Evolutionary conservation across 2,329 filamentous ascomycete genomes (phyloP), one percentile per base, ranked within the genome.

Genomic region (Phaeosphaeriaceae sp.): DNA sequence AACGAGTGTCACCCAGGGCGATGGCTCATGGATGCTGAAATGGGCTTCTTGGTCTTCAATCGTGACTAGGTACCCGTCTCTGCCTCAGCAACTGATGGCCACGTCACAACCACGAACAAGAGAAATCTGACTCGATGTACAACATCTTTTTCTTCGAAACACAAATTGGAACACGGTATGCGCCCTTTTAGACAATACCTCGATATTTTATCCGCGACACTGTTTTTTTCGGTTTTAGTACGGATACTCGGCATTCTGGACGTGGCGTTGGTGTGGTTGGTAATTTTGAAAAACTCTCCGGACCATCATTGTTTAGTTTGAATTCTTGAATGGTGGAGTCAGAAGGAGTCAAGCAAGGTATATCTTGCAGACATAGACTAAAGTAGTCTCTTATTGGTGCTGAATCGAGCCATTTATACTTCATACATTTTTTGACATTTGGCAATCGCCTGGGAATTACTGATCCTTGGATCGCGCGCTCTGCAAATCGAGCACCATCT

Each of bases 1-100:
- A 69, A 71, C 18, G 69, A 71, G 48, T 70, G 68, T 40, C 54
- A 71, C 12, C 72, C 72, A 3, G 72, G 72, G 1, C 54, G 61
- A 11, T 75, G 72, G 72, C 48, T 58, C 36, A 69, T 72, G 64
- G 66, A 71, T 40, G 61, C 68, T 4, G 63, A 68, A 11, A 29
- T 61, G 7, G 71, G 71, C 2, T 71, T 61, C 40, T 51, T 71
- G 13, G 62, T 70, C 40, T 74, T 72, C 45, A 61, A 70, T 26
- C 65, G 70, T 1, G 60, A 64, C 7, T 70, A 46, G 54, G 23
- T 11, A 11, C 23, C 11, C 23, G 7, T 2, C 32, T 34, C 16
- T 7, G 32, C 32, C 32, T 34, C 32, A 5, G n/a, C 17, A 16
- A n/a, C n/a, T n/a, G n/a, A 15, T 15, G n/a, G 16, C 32, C 15